A percentile compares a stretch with the other conserved stretches of the same genome.
Evolutionary conservation across 257 asterid species (phyloP).

Genomic region (Solanum appendiculatum): DNA sequence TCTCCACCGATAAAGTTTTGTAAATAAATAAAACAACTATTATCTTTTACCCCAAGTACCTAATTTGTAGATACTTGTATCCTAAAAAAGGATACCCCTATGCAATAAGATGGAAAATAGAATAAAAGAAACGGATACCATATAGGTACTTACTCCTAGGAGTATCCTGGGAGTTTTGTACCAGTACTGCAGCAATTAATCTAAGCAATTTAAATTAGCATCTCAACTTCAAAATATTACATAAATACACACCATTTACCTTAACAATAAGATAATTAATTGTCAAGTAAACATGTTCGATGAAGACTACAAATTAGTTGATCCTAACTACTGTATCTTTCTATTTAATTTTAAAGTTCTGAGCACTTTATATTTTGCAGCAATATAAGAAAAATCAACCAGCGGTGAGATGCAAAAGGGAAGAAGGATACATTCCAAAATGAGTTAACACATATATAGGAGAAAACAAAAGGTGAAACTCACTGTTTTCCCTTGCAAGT

Average conservation of each 20-base stretch:
- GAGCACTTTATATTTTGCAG: not conserved
- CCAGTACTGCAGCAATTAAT: not conserved
- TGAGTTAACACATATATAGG: not conserved
- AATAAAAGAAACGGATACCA: not conserved
- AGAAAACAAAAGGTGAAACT: constrained; percentile 10
- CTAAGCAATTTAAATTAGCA: not conserved
- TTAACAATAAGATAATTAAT: not conserved
- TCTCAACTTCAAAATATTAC: not conserved
- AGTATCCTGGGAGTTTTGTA: not conserved
- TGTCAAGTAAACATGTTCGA: not conserved
- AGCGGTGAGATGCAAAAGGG: not conserved
- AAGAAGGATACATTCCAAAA: not conserved
- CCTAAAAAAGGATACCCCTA: not conserved
- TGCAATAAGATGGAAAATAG: not conserved
- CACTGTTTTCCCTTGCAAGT: constrained; percentile 81
- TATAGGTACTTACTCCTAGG: not conserved
- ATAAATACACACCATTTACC: not conserved
- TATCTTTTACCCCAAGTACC: not conserved
- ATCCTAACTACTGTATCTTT: not conserved
- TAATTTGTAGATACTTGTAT: not conserved
- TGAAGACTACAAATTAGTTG: not conserved
- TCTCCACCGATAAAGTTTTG: not conserved
- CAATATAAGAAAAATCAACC: not conserved
- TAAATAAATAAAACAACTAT: not conserved
- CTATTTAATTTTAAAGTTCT: not conserved